These are phyloP conservation scores for Elymus sibiricus DNA, from an alignment of 176 grass and related monocot genomes.

Conservation along the genomic window DNA sequence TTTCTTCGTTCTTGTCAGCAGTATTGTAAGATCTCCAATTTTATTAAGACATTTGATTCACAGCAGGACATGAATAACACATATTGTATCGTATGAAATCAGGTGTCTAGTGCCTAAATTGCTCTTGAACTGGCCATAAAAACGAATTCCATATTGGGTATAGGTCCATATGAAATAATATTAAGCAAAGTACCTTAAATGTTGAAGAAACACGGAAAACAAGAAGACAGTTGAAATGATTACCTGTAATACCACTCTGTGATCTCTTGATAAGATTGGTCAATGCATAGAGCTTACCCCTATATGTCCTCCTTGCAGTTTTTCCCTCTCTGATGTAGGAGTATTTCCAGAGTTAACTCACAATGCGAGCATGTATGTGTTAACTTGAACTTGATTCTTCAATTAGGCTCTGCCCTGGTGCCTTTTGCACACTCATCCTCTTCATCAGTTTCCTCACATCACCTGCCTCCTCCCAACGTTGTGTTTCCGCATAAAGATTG, in stretches of 20 bases:
- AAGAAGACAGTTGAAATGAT: neutral
- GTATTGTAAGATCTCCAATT: neutral
- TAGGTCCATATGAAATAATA: neutral
- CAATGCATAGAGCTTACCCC: neutral
- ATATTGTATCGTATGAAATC: neutral
- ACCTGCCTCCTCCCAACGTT: slow-evolving; percentile 49
- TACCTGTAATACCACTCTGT: slow-evolving; percentile 19
- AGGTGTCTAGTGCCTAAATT: neutral
- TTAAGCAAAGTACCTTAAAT: neutral
- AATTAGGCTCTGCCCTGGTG: slow-evolving; percentile 43
- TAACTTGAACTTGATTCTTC: slow-evolving; percentile 25
- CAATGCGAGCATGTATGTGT: neutral
- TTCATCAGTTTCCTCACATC: slow-evolving; percentile 49
- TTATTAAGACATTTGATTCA: neutral
- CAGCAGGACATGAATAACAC: neutral
- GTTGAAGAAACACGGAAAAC: neutral
- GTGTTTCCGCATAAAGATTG: slow-evolving; percentile 56
- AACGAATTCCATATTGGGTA: neutral
- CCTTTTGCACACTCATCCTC: slow-evolving; percentile 51
- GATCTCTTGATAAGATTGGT: neutral
- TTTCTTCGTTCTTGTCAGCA: neutral
- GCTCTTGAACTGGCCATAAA: neutral
- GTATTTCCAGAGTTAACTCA: neutral
- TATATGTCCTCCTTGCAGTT: neutral
- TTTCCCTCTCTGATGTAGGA: neutral